Evolutionary conservation across 2,329 filamentous ascomycete species (phyloP).

Genomic region (Diaporthe aspalathi): DNA sequence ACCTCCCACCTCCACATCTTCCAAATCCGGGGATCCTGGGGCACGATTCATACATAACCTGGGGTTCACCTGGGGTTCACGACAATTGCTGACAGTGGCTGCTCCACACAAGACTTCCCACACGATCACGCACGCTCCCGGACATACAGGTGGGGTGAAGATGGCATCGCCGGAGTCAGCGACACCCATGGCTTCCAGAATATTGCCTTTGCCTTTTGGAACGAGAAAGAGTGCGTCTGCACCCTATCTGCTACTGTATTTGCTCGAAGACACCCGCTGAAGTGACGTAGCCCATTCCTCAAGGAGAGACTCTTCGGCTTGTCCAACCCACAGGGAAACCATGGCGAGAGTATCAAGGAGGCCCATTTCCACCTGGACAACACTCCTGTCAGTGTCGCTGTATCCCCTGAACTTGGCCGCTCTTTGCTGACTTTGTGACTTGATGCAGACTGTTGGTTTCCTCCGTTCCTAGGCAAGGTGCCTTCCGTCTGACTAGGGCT

Average conservation of each 20-base stretch:
- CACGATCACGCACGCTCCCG: slow-evolving; percentile 91
- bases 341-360: slow-evolving; percentile 97
- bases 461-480: slow-evolving; percentile 6
- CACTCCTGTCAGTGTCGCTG: slow-evolving; percentile 69
- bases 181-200: slow-evolving; percentile 93
- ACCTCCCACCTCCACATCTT: slow-evolving; percentile 40
- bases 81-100: slow-evolving; percentile 35
- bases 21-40: slow-evolving; percentile 35
- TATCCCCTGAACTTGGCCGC: background rate
- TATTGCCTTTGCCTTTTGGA: slow-evolving; percentile 97
- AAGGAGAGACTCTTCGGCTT: slow-evolving; percentile 96
- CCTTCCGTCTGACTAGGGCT: slow-evolving; percentile 26
- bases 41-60: slow-evolving; percentile 21
- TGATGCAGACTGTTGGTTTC: slow-evolving; percentile 57
- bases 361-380: slow-evolving; percentile 97
- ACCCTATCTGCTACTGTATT: slow-evolving; percentile 34
- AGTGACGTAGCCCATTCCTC: slow-evolving; percentile 77
- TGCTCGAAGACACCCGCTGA: slow-evolving; percentile 51
- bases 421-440: slow-evolving; percentile 45
- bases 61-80: slow-evolving; percentile 48
- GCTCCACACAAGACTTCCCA: slow-evolving; percentile 77
- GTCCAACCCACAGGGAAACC: slow-evolving; percentile 96
- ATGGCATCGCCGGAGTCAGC: slow-evolving; percentile 93
- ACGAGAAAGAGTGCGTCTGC: slow-evolving; percentile 84
- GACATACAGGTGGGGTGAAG: slow-evolving; percentile 94